Conservation (phyloP, 2,329 filamentous ascomycete genomes). For the Diaporthe nobilis region DNA sequence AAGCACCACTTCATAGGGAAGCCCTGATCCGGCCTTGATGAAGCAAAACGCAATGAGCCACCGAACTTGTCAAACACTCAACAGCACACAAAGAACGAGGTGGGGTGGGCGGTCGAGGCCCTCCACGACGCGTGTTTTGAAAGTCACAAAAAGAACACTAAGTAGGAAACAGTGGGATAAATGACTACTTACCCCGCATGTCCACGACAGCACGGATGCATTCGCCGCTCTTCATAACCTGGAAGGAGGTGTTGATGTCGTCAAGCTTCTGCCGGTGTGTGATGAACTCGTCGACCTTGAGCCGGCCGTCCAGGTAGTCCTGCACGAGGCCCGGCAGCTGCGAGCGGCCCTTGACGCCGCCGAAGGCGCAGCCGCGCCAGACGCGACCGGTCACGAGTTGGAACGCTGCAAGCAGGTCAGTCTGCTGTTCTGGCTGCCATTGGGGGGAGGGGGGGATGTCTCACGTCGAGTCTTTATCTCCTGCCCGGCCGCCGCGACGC, state of each 20-base stretch:
- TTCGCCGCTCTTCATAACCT: constrained; percentile 95
- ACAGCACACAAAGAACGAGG: background rate
- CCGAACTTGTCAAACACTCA: constrained; percentile 11
- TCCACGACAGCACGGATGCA: constrained; percentile 95
- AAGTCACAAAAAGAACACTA: background rate
- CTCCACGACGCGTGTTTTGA: background rate
- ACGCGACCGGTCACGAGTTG: constrained; percentile 97
- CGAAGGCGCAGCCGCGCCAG: constrained; percentile 98
- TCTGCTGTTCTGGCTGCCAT: background rate
- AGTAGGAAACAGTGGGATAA: constrained; percentile 9
- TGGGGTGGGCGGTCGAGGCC: background rate
- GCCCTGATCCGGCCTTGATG: constrained; percentile 38
- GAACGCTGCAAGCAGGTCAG: constrained; percentile 76
- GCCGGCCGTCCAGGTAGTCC: constrained; percentile 89
- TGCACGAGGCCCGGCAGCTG: constrained; percentile 89
- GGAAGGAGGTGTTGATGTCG: constrained; percentile 89
- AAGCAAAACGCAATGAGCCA: constrained; percentile 35
- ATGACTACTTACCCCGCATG: constrained; percentile 58
- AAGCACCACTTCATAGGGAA: constrained; percentile 7
- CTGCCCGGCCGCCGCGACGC: constrained; percentile 95
- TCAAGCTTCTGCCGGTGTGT: constrained; percentile 89
- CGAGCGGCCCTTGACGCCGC: constrained; percentile 96
- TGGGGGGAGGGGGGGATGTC: constrained; percentile 54
- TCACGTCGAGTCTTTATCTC: constrained; percentile 94
- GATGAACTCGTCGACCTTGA: constrained; percentile 99